Percentiles rank a stretch among this genome's conserved stretches.
These are phyloP conservation scores for Apiospora arundinis DNA, from an alignment of 2,329 filamentous ascomycete genomes.

Conservation along the genomic window DNA sequence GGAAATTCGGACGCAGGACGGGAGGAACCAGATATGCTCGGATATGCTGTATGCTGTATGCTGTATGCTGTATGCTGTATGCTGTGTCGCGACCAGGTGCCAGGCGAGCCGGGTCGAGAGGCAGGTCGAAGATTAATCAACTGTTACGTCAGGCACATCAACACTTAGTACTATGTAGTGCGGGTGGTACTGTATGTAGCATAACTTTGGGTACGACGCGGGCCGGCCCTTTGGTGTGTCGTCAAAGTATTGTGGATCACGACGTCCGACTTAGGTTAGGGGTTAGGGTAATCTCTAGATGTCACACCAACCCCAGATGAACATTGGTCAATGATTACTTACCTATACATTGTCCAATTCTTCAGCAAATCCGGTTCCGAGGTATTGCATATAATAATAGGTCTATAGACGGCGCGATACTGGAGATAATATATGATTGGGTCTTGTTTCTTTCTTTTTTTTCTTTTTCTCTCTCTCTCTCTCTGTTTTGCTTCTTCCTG, in stretches of 20 bases:
- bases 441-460: neutral
- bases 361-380: neutral
- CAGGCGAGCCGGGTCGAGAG: too few relatives aligned
- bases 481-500: neutral
- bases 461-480: neutral
- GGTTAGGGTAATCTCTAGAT: neutral
- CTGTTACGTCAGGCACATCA: neutral
- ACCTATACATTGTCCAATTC: neutral
- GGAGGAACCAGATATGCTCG: neutral
- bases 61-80: neutral
- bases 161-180: too few relatives aligned
- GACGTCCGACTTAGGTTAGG: neutral
- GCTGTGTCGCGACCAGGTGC: neutral
- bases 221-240: constrained; percentile 9
- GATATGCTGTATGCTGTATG: neutral
- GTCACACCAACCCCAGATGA: constrained; percentile 7
- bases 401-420: neutral
- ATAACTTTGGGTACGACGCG: neutral
- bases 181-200: too few relatives aligned
- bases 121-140: neutral
- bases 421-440: neutral
- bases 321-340: neutral
- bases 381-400: neutral
- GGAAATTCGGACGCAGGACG: neutral
- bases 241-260: neutral